Conservation (phyloP, 139 green algal genomes). For the Micractinium sp. region DNA sequence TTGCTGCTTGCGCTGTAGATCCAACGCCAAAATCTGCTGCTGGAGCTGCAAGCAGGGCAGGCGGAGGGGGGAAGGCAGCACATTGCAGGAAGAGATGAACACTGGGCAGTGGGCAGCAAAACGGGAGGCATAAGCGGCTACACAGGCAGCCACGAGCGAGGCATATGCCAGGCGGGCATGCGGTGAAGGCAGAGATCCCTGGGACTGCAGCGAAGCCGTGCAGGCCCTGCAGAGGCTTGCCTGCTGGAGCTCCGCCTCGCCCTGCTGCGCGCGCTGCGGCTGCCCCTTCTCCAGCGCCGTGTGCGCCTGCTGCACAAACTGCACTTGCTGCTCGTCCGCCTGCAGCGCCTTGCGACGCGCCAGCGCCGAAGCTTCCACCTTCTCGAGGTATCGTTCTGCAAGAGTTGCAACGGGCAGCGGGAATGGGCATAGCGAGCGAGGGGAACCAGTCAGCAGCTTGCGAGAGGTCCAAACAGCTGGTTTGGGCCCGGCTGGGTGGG, state of each 20-base stretch:
- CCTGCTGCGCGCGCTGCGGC: not conserved
- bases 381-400: not conserved
- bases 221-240: not conserved
- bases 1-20: constrained; percentile 14
- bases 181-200: not conserved
- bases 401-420: not conserved
- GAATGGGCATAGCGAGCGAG: not conserved
- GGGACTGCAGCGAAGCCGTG: not conserved
- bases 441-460: too few relatives aligned
- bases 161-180: not conserved
- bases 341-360: constrained; percentile 7
- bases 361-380: not conserved
- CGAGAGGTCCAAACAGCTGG: not conserved
- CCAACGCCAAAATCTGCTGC: constrained; percentile 2
- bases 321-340: not conserved
- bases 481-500: not conserved
- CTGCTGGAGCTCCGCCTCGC: constrained; percentile 6
- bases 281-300: constrained; percentile 15
- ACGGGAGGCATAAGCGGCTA: not conserved
- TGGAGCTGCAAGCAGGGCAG: not conserved
- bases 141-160: not conserved
- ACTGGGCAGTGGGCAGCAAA: not conserved
- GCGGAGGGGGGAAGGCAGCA: not conserved
- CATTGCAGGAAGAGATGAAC: not conserved
- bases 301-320: not conserved